Evolutionary conservation across 164 flowering plant species (phyloP), one percentile per base, ranked within the genome.

Genomic region (Saururus chinensis): DNA sequence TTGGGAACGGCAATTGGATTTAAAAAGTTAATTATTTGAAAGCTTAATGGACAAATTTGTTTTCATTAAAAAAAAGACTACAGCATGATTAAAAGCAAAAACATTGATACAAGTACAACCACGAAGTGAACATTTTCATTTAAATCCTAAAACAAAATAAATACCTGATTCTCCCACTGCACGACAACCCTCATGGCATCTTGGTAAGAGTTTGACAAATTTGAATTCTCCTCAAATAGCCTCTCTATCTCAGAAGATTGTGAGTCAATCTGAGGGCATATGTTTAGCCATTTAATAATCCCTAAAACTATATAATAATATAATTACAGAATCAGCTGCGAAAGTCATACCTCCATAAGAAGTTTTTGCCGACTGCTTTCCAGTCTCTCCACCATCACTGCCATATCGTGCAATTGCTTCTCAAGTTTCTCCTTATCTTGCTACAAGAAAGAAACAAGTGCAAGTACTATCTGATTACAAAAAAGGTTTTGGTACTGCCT

Each of bases 111-210:
- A 30, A 30, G 2, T 30, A 30, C 37, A 30, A 30, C 6, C 37
- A 6, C 2, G 37, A 30, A 30, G 37, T 30, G 6, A 30, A 30
- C 37, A 30, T 6, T 30, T 2, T 30, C 37, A 30, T 30, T 10
- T 14, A 42, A 10, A 42, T 4, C 49, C 49, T 10, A 42, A 42
- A 42, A 4, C 12, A 42, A 16, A 19, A 51, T 0, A 48, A 21
- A 20, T 74, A 89, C 98, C 97, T 89, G 93, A 77, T 78, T 88
- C 78, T 89, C 92, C 98, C 98, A 92, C 56, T 77, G 87, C 20
- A 62, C 73, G 21, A 75, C 86, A 14, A 71, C 74, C 30, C 74
- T 67, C 64, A 72, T 69, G 19, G 90, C 79, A 57, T 88, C 96
- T 68, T 89, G 81, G 69, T 85, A 83, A 22, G 92, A 83, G 45